Percentiles rank a stretch among this genome's conserved stretches.
Conservation (phyloP, 1,139 yeast species). For the Blastobotrys petasosporus region DNA sequence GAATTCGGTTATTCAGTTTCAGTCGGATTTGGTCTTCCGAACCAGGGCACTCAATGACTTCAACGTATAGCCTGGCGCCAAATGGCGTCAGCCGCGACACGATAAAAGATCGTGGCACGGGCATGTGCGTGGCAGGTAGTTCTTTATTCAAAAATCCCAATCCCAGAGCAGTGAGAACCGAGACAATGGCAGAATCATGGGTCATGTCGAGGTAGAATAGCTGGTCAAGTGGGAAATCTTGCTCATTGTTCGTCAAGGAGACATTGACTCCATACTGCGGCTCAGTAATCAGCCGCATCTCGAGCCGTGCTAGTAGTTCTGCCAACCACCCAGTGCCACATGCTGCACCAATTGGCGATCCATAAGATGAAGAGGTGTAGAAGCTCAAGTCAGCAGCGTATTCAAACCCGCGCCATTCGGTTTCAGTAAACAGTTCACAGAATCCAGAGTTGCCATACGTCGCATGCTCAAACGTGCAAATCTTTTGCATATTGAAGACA, state of each 20-base stretch:
- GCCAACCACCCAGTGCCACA: constrained; percentile 40
- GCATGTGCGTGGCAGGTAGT: constrained; percentile 33
- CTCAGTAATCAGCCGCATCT: constrained; percentile 24
- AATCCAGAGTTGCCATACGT: constrained; percentile 44
- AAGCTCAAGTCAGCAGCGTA: constrained; percentile 41
- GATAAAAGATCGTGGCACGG: constrained; percentile 39
- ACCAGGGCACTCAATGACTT: constrained; percentile 33
- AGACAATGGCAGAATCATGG: constrained; percentile 38
- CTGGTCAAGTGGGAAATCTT: constrained; percentile 38
- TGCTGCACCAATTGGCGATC: constrained; percentile 37
- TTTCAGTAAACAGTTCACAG: constrained; percentile 44
- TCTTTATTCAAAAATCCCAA: constrained; percentile 34
- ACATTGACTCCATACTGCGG: constrained; percentile 35
- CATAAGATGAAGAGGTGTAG: constrained; percentile 37
- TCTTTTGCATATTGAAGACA: constrained; percentile 38
- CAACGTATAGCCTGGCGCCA: constrained; percentile 39
- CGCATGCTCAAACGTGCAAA: constrained; percentile 48
- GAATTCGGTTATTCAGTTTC: constrained; percentile 37
- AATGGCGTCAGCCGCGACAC: constrained; percentile 40
- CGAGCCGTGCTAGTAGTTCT: constrained; percentile 37
- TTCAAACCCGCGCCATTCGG: constrained; percentile 46
- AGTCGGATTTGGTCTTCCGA: constrained; percentile 30
- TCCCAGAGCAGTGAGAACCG: constrained; percentile 39
- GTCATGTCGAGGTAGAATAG: constrained; percentile 40
- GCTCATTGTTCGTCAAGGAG: constrained; percentile 29